Evolutionary conservation across 495 filamentous ascomycete species (phyloP).

Genomic region (Hyaloscypha hepaticicola): DNA sequence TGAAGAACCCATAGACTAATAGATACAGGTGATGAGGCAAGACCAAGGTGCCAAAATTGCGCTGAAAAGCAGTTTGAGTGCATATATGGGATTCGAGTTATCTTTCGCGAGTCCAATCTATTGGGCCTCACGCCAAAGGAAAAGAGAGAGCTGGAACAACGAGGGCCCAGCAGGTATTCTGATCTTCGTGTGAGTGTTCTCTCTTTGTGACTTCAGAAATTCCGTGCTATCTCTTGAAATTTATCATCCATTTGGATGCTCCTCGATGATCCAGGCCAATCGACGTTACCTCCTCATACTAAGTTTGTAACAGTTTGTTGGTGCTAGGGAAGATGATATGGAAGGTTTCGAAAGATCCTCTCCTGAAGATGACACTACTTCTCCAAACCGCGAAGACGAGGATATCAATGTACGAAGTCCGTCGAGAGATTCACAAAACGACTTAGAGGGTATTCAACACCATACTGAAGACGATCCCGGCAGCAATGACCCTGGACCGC

Average conservation of each 20-base stretch:
- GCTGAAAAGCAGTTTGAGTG: background rate
- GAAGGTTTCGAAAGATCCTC: background rate
- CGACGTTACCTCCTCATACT: background rate
- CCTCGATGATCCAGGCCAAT: background rate
- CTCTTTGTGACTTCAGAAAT: background rate
- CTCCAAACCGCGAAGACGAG: background rate
- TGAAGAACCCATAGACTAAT: background rate
- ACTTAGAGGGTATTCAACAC: background rate
- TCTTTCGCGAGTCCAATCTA: conserved; percentile 8
- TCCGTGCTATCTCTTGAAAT: too few species aligned
- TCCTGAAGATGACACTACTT: background rate
- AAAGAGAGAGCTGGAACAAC: background rate
- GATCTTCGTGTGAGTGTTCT: background rate
- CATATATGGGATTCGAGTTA: conserved; percentile 10
- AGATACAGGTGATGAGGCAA: conserved; percentile 8
- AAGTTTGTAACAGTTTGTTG: conserved; percentile 8
- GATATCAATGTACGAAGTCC: background rate
- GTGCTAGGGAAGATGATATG: conserved; percentile 1
- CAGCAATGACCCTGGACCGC: background rate
- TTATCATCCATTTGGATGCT: too few species aligned
- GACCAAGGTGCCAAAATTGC: conserved; percentile 14
- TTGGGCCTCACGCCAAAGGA: background rate
- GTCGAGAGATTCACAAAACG: background rate
- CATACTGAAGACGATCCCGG: background rate
- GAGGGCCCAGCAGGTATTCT: background rate